Evolutionary conservation across 2,329 filamentous ascomycete genomes (phyloP).

Genomic region (Paecilomyces formosus): DNA sequence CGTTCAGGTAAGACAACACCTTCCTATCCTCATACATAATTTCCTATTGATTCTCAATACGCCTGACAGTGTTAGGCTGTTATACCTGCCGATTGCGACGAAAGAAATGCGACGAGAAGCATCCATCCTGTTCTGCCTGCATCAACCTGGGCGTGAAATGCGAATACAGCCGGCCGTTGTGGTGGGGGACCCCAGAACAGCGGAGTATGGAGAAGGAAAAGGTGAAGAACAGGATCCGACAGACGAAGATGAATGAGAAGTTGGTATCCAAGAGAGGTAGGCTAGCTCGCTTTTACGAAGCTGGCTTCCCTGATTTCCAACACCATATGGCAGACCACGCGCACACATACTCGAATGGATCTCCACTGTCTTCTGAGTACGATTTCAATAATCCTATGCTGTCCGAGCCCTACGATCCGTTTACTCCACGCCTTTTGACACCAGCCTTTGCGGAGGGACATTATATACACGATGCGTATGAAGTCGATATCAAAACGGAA

Average conservation of each 20-base stretch:
- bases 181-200: conserved; percentile 93
- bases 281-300: conserved; percentile 64
- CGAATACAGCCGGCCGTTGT: conserved; percentile 93
- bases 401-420: conserved; percentile 35
- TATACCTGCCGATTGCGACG: conserved; percentile 60
- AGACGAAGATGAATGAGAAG: conserved; percentile 91
- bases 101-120: conserved; percentile 64
- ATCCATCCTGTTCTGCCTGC: conserved; percentile 58
- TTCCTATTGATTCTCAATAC: conserved; percentile 19
- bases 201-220: conserved; percentile 81
- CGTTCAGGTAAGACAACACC: conserved; percentile 63
- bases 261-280: conserved; percentile 45
- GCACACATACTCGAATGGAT: conserved; percentile 71
- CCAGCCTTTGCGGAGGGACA: conserved; percentile 52
- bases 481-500: conserved; percentile 94
- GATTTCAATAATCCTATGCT: conserved; percentile 63
- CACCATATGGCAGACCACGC: conserved; percentile 46
- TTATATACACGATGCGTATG: conserved; percentile 66
- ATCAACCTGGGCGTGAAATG: conserved; percentile 72
- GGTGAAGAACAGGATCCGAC: conserved; percentile 97
- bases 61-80: conserved; percentile 43
- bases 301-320: conserved; percentile 77
- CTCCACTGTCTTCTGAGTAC: conserved; percentile 59
- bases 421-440: conserved; percentile 35
- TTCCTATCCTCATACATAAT: conserved; percentile 4